A percentile compares a stretch with the other conserved stretches of the same genome.
Conservation (phyloP, 2,329 filamentous ascomycete genomes). For the Alternaria ethzedia region DNA sequence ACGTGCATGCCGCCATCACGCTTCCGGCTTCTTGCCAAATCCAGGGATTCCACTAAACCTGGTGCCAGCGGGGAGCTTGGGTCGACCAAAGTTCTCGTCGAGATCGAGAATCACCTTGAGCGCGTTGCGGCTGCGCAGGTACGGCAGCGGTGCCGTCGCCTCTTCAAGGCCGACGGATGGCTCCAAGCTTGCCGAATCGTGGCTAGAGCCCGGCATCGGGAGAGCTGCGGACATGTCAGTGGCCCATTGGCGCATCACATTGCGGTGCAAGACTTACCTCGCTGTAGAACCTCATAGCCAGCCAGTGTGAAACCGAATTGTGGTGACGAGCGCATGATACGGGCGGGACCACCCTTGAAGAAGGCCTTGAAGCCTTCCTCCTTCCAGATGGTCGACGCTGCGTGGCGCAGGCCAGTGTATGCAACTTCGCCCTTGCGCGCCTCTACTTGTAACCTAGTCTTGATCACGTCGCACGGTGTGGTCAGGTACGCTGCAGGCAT, state of each 20-base stretch:
- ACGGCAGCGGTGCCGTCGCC: conserved; percentile 68
- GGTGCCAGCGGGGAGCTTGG: conserved; percentile 61
- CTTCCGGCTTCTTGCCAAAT: conserved; percentile 41
- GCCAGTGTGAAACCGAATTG: conserved; percentile 98
- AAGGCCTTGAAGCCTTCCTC: conserved; percentile 96
- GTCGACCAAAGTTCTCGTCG: conserved; percentile 87
- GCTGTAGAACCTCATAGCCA: conserved; percentile 91
- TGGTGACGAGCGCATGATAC: conserved; percentile 92
- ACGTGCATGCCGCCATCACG: conserved; percentile 23
- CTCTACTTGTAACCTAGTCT: conserved; percentile 96
- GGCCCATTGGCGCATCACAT: not conserved
- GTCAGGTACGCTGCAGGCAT: conserved; percentile 78
- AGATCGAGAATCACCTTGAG: conserved; percentile 95
- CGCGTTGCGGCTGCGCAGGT: conserved; percentile 81
- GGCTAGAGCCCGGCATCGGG: conserved; percentile 75
- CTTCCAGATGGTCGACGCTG: conserved; percentile 79
- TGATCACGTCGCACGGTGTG: conserved; percentile 98
- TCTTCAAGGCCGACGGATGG: conserved; percentile 68
- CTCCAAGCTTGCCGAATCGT: conserved; percentile 60
- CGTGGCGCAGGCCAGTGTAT: conserved; percentile 88
- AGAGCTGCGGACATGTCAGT: conserved; percentile 54
- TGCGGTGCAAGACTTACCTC: conserved; percentile 29
- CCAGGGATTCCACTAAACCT: conserved; percentile 46
- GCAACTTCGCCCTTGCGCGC: conserved; percentile 90
- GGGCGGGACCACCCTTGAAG: conserved; percentile 97